phyloP scores from a whole-genome alignment of 352 stramenopile genomes.

The Saprolegnia parasitica region DNA sequence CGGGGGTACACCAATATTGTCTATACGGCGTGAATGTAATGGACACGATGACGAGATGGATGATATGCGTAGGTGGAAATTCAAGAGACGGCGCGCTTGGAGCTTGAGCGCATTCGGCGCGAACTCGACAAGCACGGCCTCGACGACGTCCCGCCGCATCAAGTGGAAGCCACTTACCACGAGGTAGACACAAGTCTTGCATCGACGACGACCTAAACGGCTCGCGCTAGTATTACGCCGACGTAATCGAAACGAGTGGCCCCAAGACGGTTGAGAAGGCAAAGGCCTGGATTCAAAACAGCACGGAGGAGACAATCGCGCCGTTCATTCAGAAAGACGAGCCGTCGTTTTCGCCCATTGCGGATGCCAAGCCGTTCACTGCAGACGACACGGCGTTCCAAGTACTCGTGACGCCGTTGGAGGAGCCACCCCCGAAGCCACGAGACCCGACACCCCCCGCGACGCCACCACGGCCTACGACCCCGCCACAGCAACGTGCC shows the following conservation, averaged over 20 bases:
- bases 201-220: not conserved
- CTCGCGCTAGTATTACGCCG: constrained; percentile 39
- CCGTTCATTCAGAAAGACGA: constrained; percentile 66
- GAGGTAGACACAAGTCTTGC: constrained; percentile 25
- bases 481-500: no score
- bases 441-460: not conserved
- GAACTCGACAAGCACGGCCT: constrained; percentile 56
- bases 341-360: constrained; percentile 49
- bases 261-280: constrained; percentile 60
- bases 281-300: constrained; percentile 55
- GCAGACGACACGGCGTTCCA: constrained; percentile 58
- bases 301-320: constrained; percentile 37
- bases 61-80: constrained; percentile 16
- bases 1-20: constrained; percentile 43
- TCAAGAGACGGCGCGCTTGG: constrained; percentile 39
- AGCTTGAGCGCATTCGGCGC: constrained; percentile 64
- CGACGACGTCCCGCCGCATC: constrained; percentile 32
- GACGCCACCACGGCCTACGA: not conserved
- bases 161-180: constrained; percentile 55
- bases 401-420: constrained; percentile 44
- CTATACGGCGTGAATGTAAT: no score
- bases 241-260: constrained; percentile 47
- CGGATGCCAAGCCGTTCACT: constrained; percentile 46
- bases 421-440: constrained; percentile 16
- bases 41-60: no score